Base-by-base conservation (phyloP, 2,329 filamentous ascomycete genomes). In the Cordyceps cateniannulata region DNA sequence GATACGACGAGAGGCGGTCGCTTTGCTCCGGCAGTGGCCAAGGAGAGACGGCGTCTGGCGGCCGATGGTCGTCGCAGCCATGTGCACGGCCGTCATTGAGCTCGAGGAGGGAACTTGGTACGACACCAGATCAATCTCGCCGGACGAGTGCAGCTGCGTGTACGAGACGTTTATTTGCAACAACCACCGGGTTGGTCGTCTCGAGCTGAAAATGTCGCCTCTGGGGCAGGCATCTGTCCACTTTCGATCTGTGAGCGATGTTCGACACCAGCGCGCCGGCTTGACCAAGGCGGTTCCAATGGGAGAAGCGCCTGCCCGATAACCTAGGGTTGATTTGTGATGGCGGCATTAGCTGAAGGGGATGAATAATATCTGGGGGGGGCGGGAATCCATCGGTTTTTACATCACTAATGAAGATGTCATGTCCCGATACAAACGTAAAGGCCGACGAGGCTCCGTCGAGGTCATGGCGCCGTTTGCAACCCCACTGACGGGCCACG, bases 201-300 rank as follows among this genome's bases (percentile, higher is more conserved):
- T 59, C 18, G 55, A 59, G 10, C 7, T 59, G 32, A 59, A 51
- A 32, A 40, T 59, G 55, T 47, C 45, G 22, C 45, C 47, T 29
- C 45, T 24, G 12, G 45, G 44, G 10, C 32, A 42, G 29, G 55
- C 55, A 12, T 59, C 55, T 16, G 47, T 59, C 29, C 47, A 50
- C 22, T 59, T 59, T 38, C 45, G 55, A 38, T 50, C 45, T 7
- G 55, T 59, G 55, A 59, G 55, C 55, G 55, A 59, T 27, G 44
- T 59, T 24, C 45, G 55, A 22, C 55, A 59, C 47, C 29, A 50
- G 32, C 55, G 55, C 47, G 16, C 24, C 5, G 55, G 55, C 18
- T 24, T 49, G 18, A 59, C 47, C 8, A 59, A 51, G 45, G 18
- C 45, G 3, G 35, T 59, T 12, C 32, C 45, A 9, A 27, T 59